These are phyloP conservation scores for Elongisporangium anandrum DNA, from an alignment of 352 stramenopile genomes.

Conservation along the genomic window DNA sequence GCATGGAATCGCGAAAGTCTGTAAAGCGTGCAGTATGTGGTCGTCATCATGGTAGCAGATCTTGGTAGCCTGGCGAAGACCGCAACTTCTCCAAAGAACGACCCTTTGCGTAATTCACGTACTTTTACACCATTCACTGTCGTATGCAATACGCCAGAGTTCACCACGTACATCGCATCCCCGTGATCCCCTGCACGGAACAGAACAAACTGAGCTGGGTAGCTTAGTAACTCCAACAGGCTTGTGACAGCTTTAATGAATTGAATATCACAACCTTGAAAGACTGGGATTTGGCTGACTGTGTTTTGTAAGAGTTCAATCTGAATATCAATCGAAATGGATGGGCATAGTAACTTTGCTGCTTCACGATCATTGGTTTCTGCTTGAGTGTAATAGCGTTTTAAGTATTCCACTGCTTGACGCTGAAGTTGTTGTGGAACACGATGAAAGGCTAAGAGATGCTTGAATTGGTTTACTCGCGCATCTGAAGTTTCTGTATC, in stretches of 20 bases:
- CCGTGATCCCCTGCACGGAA: conserved; percentile 56
- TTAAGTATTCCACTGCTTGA: conserved; percentile 60
- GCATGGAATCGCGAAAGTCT: conserved; percentile 39
- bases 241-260: conserved; percentile 57
- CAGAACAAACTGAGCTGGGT: conserved; percentile 49
- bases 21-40: conserved; percentile 67
- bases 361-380: conserved; percentile 62
- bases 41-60: conserved; percentile 53
- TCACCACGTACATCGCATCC: conserved; percentile 70
- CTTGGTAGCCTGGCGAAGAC: conserved; percentile 61
- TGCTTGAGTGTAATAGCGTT: conserved; percentile 57
- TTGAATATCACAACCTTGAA: conserved; percentile 45
- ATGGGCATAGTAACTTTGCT: conserved; percentile 56
- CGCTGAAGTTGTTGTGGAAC: conserved; percentile 41
- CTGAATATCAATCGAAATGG: conserved; percentile 65
- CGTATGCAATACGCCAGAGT: conserved; percentile 56
- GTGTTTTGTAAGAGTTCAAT: conserved; percentile 51
- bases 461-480: conserved; percentile 61
- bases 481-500: conserved; percentile 51
- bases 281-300: conserved; percentile 53
- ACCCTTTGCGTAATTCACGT: conserved; percentile 58
- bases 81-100: conserved; percentile 63
- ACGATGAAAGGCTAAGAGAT: conserved; percentile 60
- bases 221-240: conserved; percentile 49
- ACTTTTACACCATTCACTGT: conserved; percentile 61